phyloP scores from a whole-genome alignment of 2,329 filamentous ascomycete species.

The Blastomyces parvus region DNA sequence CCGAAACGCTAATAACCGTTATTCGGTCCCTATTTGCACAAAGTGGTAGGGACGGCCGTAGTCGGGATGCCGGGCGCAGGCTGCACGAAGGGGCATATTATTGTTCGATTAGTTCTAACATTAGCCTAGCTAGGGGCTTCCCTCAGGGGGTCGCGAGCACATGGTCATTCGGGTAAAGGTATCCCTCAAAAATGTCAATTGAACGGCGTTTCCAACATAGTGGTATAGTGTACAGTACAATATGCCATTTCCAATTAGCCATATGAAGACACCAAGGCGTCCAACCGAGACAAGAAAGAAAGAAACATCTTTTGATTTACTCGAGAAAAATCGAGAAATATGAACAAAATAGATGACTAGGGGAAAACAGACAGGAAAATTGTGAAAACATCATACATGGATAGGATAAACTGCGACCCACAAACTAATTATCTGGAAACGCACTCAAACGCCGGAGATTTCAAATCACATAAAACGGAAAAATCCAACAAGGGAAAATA shows the following conservation, averaged over 20 bases:
- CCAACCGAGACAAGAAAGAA: background rate
- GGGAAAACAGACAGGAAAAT: background rate
- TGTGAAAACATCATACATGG: background rate
- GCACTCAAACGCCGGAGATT: conserved; percentile 8
- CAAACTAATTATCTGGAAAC: conserved; percentile 14
- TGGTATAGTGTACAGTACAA: conserved; percentile 1
- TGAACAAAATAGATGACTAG: background rate
- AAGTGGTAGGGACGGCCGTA: background rate
- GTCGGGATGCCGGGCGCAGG: background rate
- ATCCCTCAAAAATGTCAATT: background rate
- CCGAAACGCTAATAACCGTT: background rate
- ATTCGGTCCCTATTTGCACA: background rate
- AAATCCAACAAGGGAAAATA: conserved; percentile 10
- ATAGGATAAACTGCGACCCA: conserved; percentile 2
- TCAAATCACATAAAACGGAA: conserved; percentile 1
- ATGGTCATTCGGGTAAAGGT: background rate
- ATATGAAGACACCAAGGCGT: background rate
- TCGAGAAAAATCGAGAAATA: background rate
- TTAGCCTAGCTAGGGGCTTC: too few species aligned
- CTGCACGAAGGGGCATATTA: background rate
- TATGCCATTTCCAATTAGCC: conserved; percentile 5
- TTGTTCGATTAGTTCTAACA: background rate
- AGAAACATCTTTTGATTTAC: conserved; percentile 5
- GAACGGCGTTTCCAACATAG: background rate
- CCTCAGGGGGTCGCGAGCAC: background rate